Conservation (phyloP, 257 asterid genomes). For the Cruciata laevipes region DNA sequence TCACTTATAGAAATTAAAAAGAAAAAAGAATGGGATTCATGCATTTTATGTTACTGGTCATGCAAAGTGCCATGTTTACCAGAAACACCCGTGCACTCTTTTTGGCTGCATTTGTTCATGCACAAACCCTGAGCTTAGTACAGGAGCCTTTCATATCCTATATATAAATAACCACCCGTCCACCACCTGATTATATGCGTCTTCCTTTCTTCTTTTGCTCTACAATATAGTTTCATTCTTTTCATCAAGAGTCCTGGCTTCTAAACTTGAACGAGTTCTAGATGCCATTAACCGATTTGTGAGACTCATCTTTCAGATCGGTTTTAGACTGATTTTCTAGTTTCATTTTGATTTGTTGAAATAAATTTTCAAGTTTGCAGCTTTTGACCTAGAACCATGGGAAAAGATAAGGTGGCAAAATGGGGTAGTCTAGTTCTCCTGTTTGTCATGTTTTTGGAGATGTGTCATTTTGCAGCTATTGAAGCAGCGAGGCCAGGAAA, state of each 20-base stretch:
- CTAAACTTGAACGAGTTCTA: background rate
- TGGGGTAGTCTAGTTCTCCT: constrained; percentile 29
- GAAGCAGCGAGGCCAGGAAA: constrained; percentile 25
- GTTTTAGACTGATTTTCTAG: constrained; percentile 2
- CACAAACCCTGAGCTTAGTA: background rate
- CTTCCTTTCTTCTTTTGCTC: constrained; percentile 4
- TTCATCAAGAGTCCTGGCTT: constrained; percentile 1
- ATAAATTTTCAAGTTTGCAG: background rate
- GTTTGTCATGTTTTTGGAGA: constrained; percentile 21
- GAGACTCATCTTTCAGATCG: constrained; percentile 1
- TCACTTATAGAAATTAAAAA: background rate
- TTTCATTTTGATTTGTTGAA: background rate
- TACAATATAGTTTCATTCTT: background rate
- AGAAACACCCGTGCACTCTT: constrained; percentile 18
- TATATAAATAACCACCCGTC: constrained; percentile 17
- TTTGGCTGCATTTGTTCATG: constrained; percentile 11
- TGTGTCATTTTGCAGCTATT: constrained; percentile 15
- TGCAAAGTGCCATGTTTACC: constrained; percentile 37
- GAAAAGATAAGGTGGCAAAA: constrained; percentile 8
- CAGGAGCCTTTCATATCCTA: background rate
- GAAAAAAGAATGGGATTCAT: background rate
- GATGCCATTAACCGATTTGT: background rate
- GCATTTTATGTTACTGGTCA: constrained; percentile 14
- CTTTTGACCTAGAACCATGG: constrained; percentile 19
- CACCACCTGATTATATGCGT: background rate